Evolutionary conservation across 208 protist genomes (phyloP).

Genomic region (Strigomonas culicis): DNA sequence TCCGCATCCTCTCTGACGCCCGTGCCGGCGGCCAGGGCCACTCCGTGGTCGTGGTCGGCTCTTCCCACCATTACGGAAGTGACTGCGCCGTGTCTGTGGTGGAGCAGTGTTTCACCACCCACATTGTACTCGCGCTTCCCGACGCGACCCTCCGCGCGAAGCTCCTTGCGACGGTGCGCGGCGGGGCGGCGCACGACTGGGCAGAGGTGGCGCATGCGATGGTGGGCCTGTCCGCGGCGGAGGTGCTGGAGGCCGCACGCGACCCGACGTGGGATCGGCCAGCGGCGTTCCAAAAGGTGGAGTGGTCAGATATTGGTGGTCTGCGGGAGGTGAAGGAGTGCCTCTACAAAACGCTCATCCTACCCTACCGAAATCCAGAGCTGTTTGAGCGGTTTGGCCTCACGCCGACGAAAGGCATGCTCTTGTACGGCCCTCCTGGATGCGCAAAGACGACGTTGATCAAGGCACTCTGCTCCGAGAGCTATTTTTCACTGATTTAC

Average conservation of each 20-base stretch:
- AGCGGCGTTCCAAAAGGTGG: constrained; percentile 57
- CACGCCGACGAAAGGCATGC: constrained; percentile 88
- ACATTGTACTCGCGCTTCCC: constrained; percentile 1
- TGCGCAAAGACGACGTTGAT: constrained; percentile 94
- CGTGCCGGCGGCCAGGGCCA: too few relatives aligned
- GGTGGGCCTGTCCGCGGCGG: constrained; percentile 47
- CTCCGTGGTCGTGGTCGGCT: not conserved
- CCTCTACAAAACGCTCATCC: constrained; percentile 98
- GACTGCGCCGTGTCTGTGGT: not conserved
- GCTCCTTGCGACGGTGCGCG: not conserved
- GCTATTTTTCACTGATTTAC: constrained; percentile 80
- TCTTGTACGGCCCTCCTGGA: constrained; percentile 95
- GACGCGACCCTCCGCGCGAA: constrained; percentile 11
- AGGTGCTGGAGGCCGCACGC: constrained; percentile 46
- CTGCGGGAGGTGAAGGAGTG: constrained; percentile 97
- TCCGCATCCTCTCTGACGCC: not conserved
- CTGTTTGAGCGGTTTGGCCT: constrained; percentile 98
- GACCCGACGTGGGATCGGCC: constrained; percentile 9
- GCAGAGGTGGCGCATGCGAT: constrained; percentile 36
- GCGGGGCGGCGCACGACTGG: not conserved
- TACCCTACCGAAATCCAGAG: constrained; percentile 98
- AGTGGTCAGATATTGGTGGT: constrained; percentile 99
- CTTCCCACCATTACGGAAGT: not conserved
- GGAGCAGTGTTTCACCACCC: not conserved
- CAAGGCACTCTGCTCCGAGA: constrained; percentile 77